Percentiles rank a stretch among this genome's conserved stretches.
These are phyloP conservation scores for Gnomoniopsis sp. DNA, from an alignment of 2,329 filamentous ascomycete species.

Conservation along the genomic window DNA sequence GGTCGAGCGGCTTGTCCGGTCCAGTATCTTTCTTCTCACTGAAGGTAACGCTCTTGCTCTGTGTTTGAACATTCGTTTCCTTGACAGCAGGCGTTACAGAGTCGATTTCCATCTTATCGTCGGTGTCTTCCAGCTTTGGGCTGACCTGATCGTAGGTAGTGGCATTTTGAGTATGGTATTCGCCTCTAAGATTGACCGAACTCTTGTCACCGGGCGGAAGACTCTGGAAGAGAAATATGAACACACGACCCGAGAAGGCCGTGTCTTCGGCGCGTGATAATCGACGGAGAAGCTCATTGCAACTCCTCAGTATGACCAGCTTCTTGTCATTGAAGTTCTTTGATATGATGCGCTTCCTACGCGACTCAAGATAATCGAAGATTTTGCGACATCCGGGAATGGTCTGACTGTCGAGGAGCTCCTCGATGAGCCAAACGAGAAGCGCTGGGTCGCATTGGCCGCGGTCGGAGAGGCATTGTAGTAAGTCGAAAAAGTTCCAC, in stretches of 20 bases:
- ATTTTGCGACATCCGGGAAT: conserved; percentile 87
- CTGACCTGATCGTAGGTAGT: conserved; percentile 71
- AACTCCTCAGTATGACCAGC: conserved; percentile 84
- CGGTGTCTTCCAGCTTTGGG: conserved; percentile 28
- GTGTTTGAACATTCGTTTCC: conserved; percentile 30
- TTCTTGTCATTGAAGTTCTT: conserved; percentile 80
- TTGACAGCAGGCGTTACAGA: conserved; percentile 36
- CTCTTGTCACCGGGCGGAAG: conserved; percentile 96
- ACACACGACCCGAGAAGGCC: conserved; percentile 94
- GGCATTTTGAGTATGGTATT: conserved; percentile 93
- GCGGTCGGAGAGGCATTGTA: conserved; percentile 83
- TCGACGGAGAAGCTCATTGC: conserved; percentile 90
- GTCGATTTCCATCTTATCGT: conserved; percentile 67
- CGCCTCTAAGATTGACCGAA: conserved; percentile 91
- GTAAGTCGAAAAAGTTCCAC: conserved; percentile 91
- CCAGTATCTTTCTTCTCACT: conserved; percentile 38
- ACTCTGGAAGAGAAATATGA: conserved; percentile 98
- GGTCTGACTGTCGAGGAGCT: conserved; percentile 92
- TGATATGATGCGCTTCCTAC: conserved; percentile 81
- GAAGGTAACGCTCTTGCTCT: conserved; percentile 42
- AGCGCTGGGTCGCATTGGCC: conserved; percentile 75
- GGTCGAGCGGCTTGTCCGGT: conserved; percentile 54
- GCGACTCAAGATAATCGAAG: conserved; percentile 92
- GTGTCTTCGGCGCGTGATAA: conserved; percentile 96
- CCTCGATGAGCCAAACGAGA: conserved; percentile 87